A percentile compares a stretch with the other conserved stretches of the same genome.
phyloP scores from a whole-genome alignment of 331 rosid genomes.

The Quercus lobata region DNA sequence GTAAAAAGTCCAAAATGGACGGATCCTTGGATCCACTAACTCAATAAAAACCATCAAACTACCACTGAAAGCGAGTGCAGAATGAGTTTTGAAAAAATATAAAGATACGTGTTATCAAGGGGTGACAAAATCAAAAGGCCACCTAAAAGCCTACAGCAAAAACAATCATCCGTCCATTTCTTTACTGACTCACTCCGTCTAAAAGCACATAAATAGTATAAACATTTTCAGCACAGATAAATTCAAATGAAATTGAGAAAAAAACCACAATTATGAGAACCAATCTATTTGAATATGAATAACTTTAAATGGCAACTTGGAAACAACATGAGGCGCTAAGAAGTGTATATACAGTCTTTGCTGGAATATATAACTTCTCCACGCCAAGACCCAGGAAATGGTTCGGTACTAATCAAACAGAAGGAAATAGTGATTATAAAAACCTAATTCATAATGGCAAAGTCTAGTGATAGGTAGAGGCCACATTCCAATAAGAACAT shows the following conservation, averaged over 20 bases:
- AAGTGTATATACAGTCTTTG: conserved; percentile 12
- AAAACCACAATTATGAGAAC: not conserved
- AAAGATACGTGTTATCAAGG: not conserved
- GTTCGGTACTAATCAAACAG: conserved; percentile 6
- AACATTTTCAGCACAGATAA: not conserved
- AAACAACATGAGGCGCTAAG: conserved; percentile 7
- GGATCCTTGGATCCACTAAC: no score
- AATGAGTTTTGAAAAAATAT: not conserved
- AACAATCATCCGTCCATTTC: not conserved
- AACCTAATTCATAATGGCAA: conserved; percentile 23
- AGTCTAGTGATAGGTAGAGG: conserved; percentile 24
- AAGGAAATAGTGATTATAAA: conserved; percentile 18
- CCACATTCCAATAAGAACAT: conserved; percentile 36
- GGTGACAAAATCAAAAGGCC: not conserved
- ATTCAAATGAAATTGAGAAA: not conserved
- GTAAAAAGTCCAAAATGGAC: no score
- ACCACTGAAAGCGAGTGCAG: no score
- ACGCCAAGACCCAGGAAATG: conserved; percentile 19
- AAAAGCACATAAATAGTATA: no score
- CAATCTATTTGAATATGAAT: not conserved
- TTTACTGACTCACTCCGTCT: not conserved
- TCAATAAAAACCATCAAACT: no score
- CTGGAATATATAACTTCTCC: conserved; percentile 17
- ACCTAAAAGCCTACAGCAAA: not conserved
- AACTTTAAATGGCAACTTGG: not conserved